phyloP scores from a whole-genome alignment of 148 eudicot genomes.

The Cornus suecica region DNA sequence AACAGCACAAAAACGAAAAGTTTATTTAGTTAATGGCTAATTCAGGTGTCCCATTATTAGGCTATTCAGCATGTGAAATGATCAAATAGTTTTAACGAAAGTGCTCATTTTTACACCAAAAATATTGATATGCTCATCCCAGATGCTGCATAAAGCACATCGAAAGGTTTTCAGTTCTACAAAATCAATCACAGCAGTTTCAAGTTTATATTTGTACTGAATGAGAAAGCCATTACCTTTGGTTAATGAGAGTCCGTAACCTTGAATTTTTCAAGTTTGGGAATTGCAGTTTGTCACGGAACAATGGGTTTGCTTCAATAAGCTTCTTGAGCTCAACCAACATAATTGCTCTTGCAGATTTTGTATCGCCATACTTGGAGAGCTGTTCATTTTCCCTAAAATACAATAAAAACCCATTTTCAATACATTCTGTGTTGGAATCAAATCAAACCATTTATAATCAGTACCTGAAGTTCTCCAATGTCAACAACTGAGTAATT shows the following conservation, averaged over 20 bases:
- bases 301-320: constrained; percentile 59
- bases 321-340: constrained; percentile 59
- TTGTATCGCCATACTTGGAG: constrained; percentile 61
- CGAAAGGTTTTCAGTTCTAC: background rate
- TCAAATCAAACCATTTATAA: background rate
- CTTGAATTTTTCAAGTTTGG: constrained; percentile 53
- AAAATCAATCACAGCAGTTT: background rate
- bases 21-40: background rate
- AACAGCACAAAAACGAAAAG: background rate
- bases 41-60: background rate
- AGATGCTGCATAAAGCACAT: too few species aligned
- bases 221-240: constrained; percentile 30
- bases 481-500: constrained; percentile 48
- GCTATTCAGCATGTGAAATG: background rate
- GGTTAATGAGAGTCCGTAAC: constrained; percentile 50
- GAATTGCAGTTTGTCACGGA: constrained; percentile 55
- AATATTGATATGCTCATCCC: background rate
- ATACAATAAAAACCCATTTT: background rate
- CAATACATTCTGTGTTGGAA: constrained; percentile 3
- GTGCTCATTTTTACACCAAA: background rate
- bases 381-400: constrained; percentile 57
- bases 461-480: constrained; percentile 50
- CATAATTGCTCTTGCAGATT: constrained; percentile 55
- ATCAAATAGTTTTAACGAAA: background rate
- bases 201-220: background rate